Percentiles rank a stretch among this genome's conserved stretches.
phyloP scores from a whole-genome alignment of 2,329 filamentous ascomycete species.

The Fusarium avenaceum region DNA sequence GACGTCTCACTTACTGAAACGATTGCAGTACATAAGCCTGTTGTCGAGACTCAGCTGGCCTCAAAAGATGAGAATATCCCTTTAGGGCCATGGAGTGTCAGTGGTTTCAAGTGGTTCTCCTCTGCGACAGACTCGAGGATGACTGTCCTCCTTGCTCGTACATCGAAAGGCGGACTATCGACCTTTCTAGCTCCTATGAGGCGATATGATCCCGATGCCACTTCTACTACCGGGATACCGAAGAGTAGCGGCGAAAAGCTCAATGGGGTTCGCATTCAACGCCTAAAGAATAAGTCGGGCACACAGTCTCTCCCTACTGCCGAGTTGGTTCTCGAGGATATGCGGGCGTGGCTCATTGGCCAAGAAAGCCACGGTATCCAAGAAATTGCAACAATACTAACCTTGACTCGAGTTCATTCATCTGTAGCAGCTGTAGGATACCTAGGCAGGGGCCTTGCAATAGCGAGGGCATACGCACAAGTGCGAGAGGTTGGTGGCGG shows the following conservation, averaged over 20 bases:
- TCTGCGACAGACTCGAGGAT: slow-evolving; percentile 58
- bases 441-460: slow-evolving; percentile 67
- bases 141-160: slow-evolving; percentile 74
- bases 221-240: slow-evolving; percentile 47
- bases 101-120: slow-evolving; percentile 75
- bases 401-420: slow-evolving; percentile 73
- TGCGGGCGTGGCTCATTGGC: slow-evolving; percentile 76
- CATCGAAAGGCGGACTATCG: slow-evolving; percentile 50
- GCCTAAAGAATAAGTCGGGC: slow-evolving; percentile 80
- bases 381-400: slow-evolving; percentile 77
- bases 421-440: slow-evolving; percentile 66
- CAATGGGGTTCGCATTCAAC: slow-evolving; percentile 77
- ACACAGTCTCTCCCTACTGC: slow-evolving; percentile 79
- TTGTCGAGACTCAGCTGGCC: slow-evolving; percentile 1
- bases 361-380: slow-evolving; percentile 74
- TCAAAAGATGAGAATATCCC: slow-evolving; percentile 47
- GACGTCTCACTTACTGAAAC: slow-evolving; percentile 79
- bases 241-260: slow-evolving; percentile 58
- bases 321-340: slow-evolving; percentile 74
- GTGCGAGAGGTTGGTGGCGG: slow-evolving; percentile 66
- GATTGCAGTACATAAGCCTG: slow-evolving; percentile 57
- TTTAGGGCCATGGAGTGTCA: slow-evolving; percentile 71
- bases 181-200: slow-evolving; percentile 75
- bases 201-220: slow-evolving; percentile 54
- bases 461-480: slow-evolving; percentile 69